Base-by-base conservation (phyloP, 1,284 basidiomycete genomes). In the Ustilago tritici region DNA sequence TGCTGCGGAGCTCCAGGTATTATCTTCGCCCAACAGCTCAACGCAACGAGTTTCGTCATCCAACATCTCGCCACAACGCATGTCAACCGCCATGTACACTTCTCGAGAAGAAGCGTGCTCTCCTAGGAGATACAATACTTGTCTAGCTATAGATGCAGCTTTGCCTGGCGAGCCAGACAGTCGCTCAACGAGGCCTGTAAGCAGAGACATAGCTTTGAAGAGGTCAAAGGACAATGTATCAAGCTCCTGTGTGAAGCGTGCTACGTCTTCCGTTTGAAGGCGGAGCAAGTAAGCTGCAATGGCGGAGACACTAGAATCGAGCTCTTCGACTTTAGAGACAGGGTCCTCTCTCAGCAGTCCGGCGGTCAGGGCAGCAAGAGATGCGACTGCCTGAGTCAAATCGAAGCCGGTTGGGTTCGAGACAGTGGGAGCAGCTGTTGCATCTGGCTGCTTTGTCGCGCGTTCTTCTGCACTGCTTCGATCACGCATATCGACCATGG, bases 1-100 rank as follows among this genome's bases (percentile, higher is more conserved):
- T 9, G 66, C 63, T 12, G 61, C 66, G 1, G 70, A 49, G 31
- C 61, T 60, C 56, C 65, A 69, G 15, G 56, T 19, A 32, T 58
- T 55, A 31, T 47, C 56, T n/a, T 31, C 54, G 23, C 46, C 62
- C 12, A 35, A 23, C 23, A 41, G 41, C 54, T 58, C 61, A 41
- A 58, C 36, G 19, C 50, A 53, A 15, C 19, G 43, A 12, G 53
- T 23, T 14, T 50, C 43, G 19, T 47, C 35, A 19, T 68, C 61
- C 19, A 79, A 58, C 60, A 82, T 49, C 34, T 71, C 67, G 36
- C 75, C 74, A 35, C 79, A 66, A 4, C 80, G 74, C 67, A 80
- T 74, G 58, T 82, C 76, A 17, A 75, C 46, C 6, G 80, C 82
- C 73, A 83, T 66, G 68, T 78, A 80, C n/a, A 83, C 49, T 36